phyloP scores from a whole-genome alignment of 2,329 filamentous ascomycete genomes.

The Colletotrichum sp. region DNA sequence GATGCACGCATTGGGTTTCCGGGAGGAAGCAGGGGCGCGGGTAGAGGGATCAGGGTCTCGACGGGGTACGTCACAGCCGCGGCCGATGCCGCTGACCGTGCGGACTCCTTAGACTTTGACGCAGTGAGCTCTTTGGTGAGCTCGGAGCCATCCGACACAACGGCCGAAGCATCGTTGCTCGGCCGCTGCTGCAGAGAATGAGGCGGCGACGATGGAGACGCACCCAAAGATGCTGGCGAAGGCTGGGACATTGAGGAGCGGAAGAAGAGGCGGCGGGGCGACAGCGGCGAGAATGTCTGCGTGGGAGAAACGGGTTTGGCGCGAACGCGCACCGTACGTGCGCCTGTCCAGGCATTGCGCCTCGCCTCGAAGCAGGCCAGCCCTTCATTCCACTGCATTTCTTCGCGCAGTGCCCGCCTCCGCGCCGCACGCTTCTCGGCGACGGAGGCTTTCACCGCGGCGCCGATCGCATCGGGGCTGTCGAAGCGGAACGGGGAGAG shows the following conservation, averaged over 20 bases:
- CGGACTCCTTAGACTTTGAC: slow-evolving; percentile 37
- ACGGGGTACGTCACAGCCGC: slow-evolving; percentile 49
- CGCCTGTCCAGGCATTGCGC: slow-evolving; percentile 86
- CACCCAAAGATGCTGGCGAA: slow-evolving; percentile 31
- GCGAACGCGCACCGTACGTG: slow-evolving; percentile 62
- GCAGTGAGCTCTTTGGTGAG: slow-evolving; percentile 39
- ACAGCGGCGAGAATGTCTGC: slow-evolving; percentile 48
- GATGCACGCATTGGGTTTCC: slow-evolving; percentile 78
- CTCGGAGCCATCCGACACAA: slow-evolving; percentile 49
- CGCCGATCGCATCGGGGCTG: slow-evolving; percentile 51
- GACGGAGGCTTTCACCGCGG: slow-evolving; percentile 43
- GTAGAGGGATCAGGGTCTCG: slow-evolving; percentile 72
- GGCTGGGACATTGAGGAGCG: slow-evolving; percentile 49
- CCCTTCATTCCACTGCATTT: slow-evolving; percentile 81
- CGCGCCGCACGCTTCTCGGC: slow-evolving; percentile 59
- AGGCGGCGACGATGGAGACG: slow-evolving; percentile 24
- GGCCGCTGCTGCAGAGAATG: slow-evolving; percentile 20
- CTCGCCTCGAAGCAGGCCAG: slow-evolving; percentile 79
- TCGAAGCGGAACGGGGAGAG: slow-evolving; percentile 58
- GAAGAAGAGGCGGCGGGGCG: slow-evolving; percentile 56
- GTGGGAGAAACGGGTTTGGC: slow-evolving; percentile 47
- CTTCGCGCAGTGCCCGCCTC: slow-evolving; percentile 63
- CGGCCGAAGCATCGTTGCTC: slow-evolving; percentile 36
- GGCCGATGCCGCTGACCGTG: slow-evolving; percentile 28
- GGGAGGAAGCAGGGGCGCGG: slow-evolving; percentile 73